These are phyloP conservation scores for Cryphonectria parasitica DNA, from an alignment of 2,329 filamentous ascomycete genomes.

Conservation along the genomic window DNA sequence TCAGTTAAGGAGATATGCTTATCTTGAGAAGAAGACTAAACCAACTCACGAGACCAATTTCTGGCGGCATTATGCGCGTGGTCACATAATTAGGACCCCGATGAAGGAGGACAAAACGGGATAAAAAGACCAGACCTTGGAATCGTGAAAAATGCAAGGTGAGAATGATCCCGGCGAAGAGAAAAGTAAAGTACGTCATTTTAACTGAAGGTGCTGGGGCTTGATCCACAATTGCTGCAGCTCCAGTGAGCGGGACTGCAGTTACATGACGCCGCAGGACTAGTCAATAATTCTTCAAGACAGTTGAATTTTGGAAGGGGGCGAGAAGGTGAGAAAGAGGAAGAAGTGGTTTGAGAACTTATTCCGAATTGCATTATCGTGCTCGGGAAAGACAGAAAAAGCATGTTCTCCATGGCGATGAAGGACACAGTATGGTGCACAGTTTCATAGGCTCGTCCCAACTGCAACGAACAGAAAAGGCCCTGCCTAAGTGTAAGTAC, in stretches of 20 bases:
- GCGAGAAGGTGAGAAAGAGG: neutral
- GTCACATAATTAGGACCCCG: neutral
- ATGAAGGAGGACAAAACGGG: neutral
- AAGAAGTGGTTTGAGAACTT: neutral
- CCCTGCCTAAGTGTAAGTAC: neutral
- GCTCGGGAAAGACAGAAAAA: no score
- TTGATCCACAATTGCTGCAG: neutral
- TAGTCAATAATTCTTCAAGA: neutral
- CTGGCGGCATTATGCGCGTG: neutral
- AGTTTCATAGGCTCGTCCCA: neutral
- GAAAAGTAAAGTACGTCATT: constrained; percentile 1
- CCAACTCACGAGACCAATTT: neutral
- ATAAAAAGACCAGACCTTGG: neutral
- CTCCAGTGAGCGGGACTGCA: neutral
- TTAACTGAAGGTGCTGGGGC: neutral
- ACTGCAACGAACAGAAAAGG: neutral
- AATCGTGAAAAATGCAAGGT: constrained; percentile 3
- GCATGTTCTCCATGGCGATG: neutral
- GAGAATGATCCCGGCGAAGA: neutral
- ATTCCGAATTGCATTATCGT: neutral
- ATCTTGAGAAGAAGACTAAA: neutral
- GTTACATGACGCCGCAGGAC: neutral
- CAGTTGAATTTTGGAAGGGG: neutral
- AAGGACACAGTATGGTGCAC: neutral
- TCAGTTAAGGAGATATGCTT: neutral